These are phyloP conservation scores for Thelonectria rubi DNA, from an alignment of 2,329 filamentous ascomycete species.

Conservation along the genomic window DNA sequence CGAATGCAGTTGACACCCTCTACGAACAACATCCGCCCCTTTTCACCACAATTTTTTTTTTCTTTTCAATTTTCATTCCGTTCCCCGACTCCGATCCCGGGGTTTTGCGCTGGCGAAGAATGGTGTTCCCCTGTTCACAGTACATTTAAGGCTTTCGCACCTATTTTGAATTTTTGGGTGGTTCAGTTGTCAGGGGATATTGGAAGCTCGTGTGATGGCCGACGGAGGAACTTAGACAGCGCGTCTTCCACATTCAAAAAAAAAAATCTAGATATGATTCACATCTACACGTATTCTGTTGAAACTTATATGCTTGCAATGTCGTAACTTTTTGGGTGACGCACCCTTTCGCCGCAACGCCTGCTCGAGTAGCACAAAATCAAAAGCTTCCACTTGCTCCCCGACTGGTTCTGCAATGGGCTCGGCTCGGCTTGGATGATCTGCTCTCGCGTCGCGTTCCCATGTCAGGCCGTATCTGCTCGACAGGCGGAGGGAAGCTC, in stretches of 20 bases:
- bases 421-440: slow-evolving; percentile 1
- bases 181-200: slow-evolving; percentile 38
- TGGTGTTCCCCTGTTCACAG: slow-evolving; percentile 42
- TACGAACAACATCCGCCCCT: neutral
- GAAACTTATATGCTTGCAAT: slow-evolving; percentile 22
- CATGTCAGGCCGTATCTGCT: neutral
- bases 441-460: neutral
- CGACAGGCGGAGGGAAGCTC: neutral
- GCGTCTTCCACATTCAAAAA: slow-evolving; percentile 40
- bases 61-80: slow-evolving; percentile 33
- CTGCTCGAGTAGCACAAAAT: neutral
- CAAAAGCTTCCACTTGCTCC: neutral
- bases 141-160: slow-evolving; percentile 39
- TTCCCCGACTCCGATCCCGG: slow-evolving; percentile 37
- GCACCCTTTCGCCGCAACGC: slow-evolving; percentile 1
- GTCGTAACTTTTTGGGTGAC: slow-evolving; percentile 4
- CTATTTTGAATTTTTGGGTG: slow-evolving; percentile 37
- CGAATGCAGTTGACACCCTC: neutral
- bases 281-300: slow-evolving; percentile 39
- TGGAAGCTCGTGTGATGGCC: slow-evolving; percentile 39
- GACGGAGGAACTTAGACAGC: slow-evolving; percentile 45
- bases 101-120: slow-evolving; percentile 44
- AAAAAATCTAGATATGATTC: slow-evolving; percentile 44
- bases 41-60: slow-evolving; percentile 24
- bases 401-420: neutral